Evolutionary conservation across 331 rosid species (phyloP).

Genomic region (Quercus phellos): DNA sequence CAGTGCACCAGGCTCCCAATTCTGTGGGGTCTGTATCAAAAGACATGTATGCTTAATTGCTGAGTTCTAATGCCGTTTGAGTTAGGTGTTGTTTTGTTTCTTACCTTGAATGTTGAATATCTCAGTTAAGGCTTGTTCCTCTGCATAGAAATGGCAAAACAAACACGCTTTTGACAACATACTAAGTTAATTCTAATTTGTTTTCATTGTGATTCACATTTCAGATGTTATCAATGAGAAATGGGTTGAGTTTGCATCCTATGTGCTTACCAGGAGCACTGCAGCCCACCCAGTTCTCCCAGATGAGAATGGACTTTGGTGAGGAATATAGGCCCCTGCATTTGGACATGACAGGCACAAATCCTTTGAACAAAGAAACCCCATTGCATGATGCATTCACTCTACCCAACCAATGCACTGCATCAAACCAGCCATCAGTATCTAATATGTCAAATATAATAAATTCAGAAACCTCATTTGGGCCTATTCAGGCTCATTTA

Average conservation of each 20-base stretch:
- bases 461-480: constrained; percentile 39
- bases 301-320: constrained; percentile 40
- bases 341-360: constrained; percentile 37
- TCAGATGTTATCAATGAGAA: constrained; percentile 85
- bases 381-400: constrained; percentile 35
- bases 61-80: neutral
- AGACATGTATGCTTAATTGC: neutral
- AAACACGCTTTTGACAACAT: neutral
- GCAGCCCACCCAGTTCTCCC: constrained; percentile 42
- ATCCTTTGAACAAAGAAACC: constrained; percentile 49
- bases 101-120: neutral
- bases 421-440: constrained; percentile 32
- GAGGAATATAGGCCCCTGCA: constrained; percentile 50
- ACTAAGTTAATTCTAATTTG: neutral
- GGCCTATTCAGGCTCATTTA: constrained; percentile 25
- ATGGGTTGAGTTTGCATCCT: constrained; percentile 69
- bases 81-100: neutral
- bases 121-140: neutral
- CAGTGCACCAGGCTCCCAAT: no score
- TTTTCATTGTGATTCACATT: constrained; percentile 18
- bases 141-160: neutral
- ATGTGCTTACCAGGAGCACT: constrained; percentile 56
- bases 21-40: neutral
- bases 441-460: constrained; percentile 40
- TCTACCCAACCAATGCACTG: constrained; percentile 30